Percentiles rank a stretch among this genome's conserved stretches.
phyloP scores from a whole-genome alignment of 2,329 filamentous ascomycete genomes.

The Ophidiomyces ophidiicola region DNA sequence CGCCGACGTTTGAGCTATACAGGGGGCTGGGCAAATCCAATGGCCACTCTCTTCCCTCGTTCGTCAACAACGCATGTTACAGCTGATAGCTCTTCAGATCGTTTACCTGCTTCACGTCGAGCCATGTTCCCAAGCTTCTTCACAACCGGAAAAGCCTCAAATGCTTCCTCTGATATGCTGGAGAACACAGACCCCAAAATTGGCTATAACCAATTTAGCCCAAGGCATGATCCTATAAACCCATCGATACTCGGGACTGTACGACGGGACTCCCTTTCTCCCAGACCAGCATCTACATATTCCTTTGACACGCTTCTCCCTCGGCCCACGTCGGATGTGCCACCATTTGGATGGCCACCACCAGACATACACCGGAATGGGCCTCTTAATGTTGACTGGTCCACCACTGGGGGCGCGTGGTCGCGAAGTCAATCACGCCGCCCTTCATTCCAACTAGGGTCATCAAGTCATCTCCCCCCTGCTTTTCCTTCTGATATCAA shows the following conservation, averaged over 20 bases:
- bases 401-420: slow-evolving; percentile 47
- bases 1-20: slow-evolving; percentile 47
- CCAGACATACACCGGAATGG: slow-evolving; percentile 44
- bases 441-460: slow-evolving; percentile 66
- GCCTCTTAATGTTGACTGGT: slow-evolving; percentile 44
- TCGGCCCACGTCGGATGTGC: slow-evolving; percentile 65
- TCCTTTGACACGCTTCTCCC: slow-evolving; percentile 49
- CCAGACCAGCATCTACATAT: slow-evolving; percentile 41
- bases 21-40: slow-evolving; percentile 42
- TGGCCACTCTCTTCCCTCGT: slow-evolving; percentile 36
- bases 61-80: slow-evolving; percentile 34
- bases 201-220: slow-evolving; percentile 38
- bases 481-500: slow-evolving; percentile 42
- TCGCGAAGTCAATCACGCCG: slow-evolving; percentile 66
- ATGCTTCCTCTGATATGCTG: slow-evolving; percentile 22
- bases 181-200: slow-evolving; percentile 25
- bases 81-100: slow-evolving; percentile 30
- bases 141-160: slow-evolving; percentile 30
- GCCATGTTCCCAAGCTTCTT: slow-evolving; percentile 34
- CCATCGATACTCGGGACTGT: slow-evolving; percentile 34
- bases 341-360: slow-evolving; percentile 57
- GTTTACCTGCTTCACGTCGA: slow-evolving; percentile 25
- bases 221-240: slow-evolving; percentile 37
- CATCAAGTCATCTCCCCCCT: slow-evolving; percentile 50
- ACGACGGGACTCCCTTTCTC: slow-evolving; percentile 34